phyloP scores from a whole-genome alignment of 1,284 basidiomycete genomes.

The Leccinum variabile region DNA sequence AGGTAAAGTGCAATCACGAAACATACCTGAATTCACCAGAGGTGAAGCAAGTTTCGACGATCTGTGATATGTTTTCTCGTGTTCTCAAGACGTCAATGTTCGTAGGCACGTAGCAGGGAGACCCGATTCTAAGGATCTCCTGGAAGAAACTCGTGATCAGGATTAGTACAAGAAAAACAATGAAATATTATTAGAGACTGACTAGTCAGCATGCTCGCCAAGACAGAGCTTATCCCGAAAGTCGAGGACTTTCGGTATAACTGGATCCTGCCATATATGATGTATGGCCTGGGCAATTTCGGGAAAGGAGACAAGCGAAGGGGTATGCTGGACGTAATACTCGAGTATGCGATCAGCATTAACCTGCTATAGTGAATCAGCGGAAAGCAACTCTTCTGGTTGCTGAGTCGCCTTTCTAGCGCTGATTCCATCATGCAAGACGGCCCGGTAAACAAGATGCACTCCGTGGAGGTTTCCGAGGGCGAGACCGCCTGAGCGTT shows the following conservation, averaged over 20 bases:
- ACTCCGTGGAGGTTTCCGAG: too few relatives aligned
- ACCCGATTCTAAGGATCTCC: conserved; percentile 7
- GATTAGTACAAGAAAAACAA: not conserved
- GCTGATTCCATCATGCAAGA: too few relatives aligned
- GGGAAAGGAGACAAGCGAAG: not conserved
- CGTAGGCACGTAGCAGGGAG: conserved; percentile 1
- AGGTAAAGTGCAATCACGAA: not conserved
- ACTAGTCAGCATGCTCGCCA: conserved; percentile 5
- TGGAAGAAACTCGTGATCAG: not conserved
- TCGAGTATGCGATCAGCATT: not conserved
- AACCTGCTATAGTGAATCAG: not conserved
- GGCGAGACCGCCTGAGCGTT: too few relatives aligned
- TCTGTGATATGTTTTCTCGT: not conserved
- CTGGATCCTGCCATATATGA: conserved; percentile 6
- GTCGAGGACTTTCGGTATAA: conserved; percentile 1
- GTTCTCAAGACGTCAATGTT: conserved; percentile 3
- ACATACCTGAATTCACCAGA: conserved; percentile 3
- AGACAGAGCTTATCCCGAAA: not conserved
- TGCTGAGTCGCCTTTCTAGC: too few relatives aligned
- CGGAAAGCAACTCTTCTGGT: not conserved
- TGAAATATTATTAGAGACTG: not conserved
- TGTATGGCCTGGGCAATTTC: conserved; percentile 6
- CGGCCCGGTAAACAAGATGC: too few relatives aligned
- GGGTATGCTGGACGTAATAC: not conserved
- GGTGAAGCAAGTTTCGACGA: conserved; percentile 4